Base-by-base conservation (phyloP, 192 early-diverging fungal genomes). In the Dissophora ornata region DNA sequence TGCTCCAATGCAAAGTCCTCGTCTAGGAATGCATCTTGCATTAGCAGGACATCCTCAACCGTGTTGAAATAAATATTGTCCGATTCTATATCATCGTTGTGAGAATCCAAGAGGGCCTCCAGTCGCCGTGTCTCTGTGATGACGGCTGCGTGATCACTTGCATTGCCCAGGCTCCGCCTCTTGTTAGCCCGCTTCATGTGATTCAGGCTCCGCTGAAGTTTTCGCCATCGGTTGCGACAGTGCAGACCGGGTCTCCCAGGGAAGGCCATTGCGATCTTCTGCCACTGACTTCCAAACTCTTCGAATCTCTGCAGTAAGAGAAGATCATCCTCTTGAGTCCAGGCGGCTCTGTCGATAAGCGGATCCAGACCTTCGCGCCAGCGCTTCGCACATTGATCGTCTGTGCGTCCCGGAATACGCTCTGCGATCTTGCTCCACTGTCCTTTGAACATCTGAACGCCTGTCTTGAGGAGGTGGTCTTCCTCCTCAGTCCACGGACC, bases 361-460 rank as follows among this genome's bases (percentile, higher is more conserved):
- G 95, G 95, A 73, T 96, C 93, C 42, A 96, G 82, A 46, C 89
- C 88, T 80, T 96, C 95, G 25, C 90, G 83, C 89, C 95, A 97
- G 24, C 95, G 85, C 65, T 95, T 95, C 26, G 94, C 92, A 64
- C 95, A 97, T 67, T 96, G 94, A 66, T 93, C 92, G 62, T 93
- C 93, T 7, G 91, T 96, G 8, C 95, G 83, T 19, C 94, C 94
- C 4, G 82, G 80, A 49, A 97, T 90, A 51, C 82, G 83, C 61
- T 90, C 86, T 13, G 93, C 90, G 36, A 97, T 91, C 45, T 87
- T 86, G 53, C 89, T 90, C 95, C 95, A 97, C 81, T 92, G 87
- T 26, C 86, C 84, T n/a, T 88, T 89, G 71, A 83, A 85, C 69
- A 87, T 83, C 18, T 82, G 66, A 12, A 95, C 90, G 11, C 90